phyloP scores from a whole-genome alignment of 148 eudicot genomes.

The Cornus kousa region DNA sequence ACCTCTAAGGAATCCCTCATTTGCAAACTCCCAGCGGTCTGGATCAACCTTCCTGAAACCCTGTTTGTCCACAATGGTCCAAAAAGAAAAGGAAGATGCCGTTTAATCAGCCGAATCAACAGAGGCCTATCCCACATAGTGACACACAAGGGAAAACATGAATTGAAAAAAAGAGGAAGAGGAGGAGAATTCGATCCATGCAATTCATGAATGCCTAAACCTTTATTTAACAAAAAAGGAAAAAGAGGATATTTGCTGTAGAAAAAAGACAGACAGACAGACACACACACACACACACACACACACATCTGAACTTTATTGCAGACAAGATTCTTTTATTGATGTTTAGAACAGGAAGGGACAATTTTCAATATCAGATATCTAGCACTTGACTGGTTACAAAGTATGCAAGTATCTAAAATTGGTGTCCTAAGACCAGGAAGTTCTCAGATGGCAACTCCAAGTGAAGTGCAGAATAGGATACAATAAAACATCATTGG shows the following conservation, averaged over 20 bases:
- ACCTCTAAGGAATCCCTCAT: conserved; percentile 64
- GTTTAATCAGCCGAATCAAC: neutral
- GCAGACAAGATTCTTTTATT: neutral
- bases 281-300: too few species aligned
- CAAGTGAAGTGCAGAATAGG: too few species aligned
- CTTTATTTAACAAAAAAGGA: neutral
- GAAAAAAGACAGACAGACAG: neutral
- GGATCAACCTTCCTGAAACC: conserved; percentile 70
- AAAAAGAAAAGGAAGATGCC: neutral
- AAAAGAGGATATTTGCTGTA: neutral
- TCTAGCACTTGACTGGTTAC: neutral
- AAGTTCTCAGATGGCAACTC: too few species aligned
- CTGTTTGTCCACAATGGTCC: conserved; percentile 23
- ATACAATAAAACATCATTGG: too few species aligned
- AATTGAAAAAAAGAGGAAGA: neutral
- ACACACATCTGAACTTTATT: neutral
- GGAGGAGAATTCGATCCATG: neutral
- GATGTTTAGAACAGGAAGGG: neutral
- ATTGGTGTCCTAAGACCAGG: too few species aligned
- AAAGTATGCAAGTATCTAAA: too few species aligned
- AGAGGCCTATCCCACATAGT: neutral
- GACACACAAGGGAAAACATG: neutral
- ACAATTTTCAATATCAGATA: neutral
- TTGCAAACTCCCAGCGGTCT: conserved; percentile 75
- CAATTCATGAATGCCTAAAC: neutral